Percentiles rank a stretch among this genome's conserved stretches.
Evolutionary conservation across 306 rosid genomes (phyloP).

Genomic region (Corylus avellana): DNA sequence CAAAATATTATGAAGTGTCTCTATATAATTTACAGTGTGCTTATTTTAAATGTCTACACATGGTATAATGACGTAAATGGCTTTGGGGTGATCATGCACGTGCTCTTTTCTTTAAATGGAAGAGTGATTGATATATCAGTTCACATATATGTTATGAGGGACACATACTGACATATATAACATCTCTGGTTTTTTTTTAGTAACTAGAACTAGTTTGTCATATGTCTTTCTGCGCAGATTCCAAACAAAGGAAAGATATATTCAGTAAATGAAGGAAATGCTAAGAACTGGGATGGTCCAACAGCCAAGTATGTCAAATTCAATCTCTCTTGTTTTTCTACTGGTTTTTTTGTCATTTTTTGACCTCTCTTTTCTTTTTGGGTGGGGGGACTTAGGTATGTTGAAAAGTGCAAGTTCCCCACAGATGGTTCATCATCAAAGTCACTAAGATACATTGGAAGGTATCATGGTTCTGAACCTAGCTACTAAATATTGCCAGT

Average conservation of each 20-base stretch:
- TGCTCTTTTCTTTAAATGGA: neutral
- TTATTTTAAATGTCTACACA: neutral
- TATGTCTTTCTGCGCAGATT: constrained; percentile 48
- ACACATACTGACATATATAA: neutral
- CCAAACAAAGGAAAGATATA: constrained; percentile 91
- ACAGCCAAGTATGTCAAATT: constrained; percentile 62
- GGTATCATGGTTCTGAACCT: constrained; percentile 42
- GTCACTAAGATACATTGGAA: constrained; percentile 95
- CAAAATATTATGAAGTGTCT: neutral
- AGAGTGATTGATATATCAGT: neutral
- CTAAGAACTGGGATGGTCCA: constrained; percentile 93
- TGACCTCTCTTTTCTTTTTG: constrained; percentile 22
- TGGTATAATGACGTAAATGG: neutral
- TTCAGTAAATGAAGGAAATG: constrained; percentile 99
- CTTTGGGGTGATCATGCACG: constrained; percentile 2
- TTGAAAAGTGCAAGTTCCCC: constrained; percentile 90
- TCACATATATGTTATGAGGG: neutral
- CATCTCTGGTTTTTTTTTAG: neutral
- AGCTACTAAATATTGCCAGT: neutral
- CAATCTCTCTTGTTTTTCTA: constrained; percentile 9
- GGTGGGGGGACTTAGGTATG: constrained; percentile 48
- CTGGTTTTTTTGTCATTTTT: constrained; percentile 11
- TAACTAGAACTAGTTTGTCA: constrained; percentile 14
- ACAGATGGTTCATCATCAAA: constrained; percentile 82
- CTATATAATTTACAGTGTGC: neutral